phyloP scores from a whole-genome alignment of 2,329 filamentous ascomycete species.

The Penicillium glabrum region DNA sequence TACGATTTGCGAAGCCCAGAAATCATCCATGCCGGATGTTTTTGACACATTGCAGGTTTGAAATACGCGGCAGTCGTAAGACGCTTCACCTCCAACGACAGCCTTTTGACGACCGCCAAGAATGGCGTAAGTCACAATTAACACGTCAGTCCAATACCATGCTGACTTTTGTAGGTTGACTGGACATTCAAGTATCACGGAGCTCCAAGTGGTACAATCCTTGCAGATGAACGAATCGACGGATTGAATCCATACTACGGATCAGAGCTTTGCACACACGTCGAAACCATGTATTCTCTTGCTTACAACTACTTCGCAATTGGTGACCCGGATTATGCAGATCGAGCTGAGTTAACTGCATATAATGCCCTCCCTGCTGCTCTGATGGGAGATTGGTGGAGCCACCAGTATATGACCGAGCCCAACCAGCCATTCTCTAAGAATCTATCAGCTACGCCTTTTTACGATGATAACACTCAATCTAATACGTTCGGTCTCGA shows the following conservation, averaged over 20 bases:
- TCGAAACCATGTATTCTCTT: constrained; percentile 54
- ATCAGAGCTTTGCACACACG: constrained; percentile 54
- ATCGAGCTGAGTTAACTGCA: constrained; percentile 52
- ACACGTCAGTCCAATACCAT: not conserved
- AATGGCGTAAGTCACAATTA: constrained; percentile 29
- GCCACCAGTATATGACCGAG: constrained; percentile 56
- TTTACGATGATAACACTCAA: constrained; percentile 49
- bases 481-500: constrained; percentile 55
- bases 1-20: not conserved
- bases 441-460: constrained; percentile 44
- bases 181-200: constrained; percentile 52
- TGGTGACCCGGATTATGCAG: constrained; percentile 50
- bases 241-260: constrained; percentile 46
- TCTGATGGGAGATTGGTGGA: constrained; percentile 56
- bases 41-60: constrained; percentile 29
- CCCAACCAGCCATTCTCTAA: constrained; percentile 55
- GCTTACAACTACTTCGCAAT: constrained; percentile 53
- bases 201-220: constrained; percentile 48
- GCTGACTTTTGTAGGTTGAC: constrained; percentile 29
- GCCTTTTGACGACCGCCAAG: constrained; percentile 40
- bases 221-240: constrained; percentile 52
- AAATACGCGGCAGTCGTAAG: constrained; percentile 48
- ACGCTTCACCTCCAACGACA: constrained; percentile 47
- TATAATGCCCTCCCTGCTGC: constrained; percentile 58
- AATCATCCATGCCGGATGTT: not conserved